phyloP scores from a whole-genome alignment of 352 stramenopile species.

The Blastocystis sp. region DNA sequence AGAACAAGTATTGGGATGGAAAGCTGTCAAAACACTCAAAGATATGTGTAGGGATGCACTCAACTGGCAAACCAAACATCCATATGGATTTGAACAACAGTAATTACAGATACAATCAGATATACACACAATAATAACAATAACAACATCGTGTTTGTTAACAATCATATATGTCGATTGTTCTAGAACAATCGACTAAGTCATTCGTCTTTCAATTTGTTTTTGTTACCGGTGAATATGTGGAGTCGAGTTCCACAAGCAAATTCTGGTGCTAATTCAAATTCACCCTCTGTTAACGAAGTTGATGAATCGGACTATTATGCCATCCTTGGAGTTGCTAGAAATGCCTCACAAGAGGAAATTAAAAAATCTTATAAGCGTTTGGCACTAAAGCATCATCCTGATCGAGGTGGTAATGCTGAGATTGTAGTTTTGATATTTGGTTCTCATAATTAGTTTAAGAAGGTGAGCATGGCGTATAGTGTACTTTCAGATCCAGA shows the following conservation, averaged over 20 bases:
- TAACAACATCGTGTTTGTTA: too few species aligned
- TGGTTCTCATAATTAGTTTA: conserved; percentile 70
- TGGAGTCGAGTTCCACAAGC: too few species aligned
- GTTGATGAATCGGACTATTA: conserved; percentile 63
- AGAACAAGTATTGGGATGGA: conserved; percentile 75
- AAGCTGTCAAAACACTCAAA: conserved; percentile 72
- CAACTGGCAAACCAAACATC: conserved; percentile 79
- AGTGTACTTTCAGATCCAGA: conserved; percentile 83
- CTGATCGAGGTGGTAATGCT: conserved; percentile 67
- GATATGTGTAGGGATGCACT: conserved; percentile 80
- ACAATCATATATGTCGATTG: too few species aligned
- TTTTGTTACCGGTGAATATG: too few species aligned
- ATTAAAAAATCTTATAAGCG: conserved; percentile 72
- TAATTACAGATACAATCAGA: too few species aligned
- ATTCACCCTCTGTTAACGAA: background rate
- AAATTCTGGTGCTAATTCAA: background rate
- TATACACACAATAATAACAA: too few species aligned
- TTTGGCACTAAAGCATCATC: conserved; percentile 80
- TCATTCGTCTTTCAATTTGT: too few species aligned
- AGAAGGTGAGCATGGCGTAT: conserved; percentile 82
- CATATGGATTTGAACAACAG: conserved; percentile 75
- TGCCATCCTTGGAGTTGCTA: conserved; percentile 60
- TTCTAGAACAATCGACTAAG: too few species aligned
- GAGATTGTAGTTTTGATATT: background rate
- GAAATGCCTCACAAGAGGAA: conserved; percentile 2